These are phyloP conservation scores for Opeltia flavorubescens DNA, from an alignment of 495 filamentous ascomycete species.

Conservation along the genomic window DNA sequence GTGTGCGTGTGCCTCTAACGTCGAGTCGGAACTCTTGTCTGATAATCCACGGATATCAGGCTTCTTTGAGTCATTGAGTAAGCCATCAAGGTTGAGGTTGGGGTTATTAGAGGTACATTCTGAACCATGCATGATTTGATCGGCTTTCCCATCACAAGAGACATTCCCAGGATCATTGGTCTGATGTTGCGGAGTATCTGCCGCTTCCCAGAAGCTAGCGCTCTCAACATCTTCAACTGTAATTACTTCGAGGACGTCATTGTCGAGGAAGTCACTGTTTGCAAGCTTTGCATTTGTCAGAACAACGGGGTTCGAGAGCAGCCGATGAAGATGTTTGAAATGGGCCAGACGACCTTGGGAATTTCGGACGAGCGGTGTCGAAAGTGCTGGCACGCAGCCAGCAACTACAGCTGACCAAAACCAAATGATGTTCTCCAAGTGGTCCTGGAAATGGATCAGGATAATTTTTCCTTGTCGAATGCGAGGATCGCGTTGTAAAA, in stretches of 20 bases:
- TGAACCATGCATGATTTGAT: neutral
- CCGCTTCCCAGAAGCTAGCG: too few relatives aligned
- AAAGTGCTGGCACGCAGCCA: constrained; percentile 26
- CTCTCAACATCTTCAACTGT: neutral
- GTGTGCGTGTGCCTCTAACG: too few relatives aligned
- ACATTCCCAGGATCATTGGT: neutral
- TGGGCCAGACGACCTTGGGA: constrained; percentile 20
- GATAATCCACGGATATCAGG: too few relatives aligned
- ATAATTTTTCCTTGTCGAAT: constrained; percentile 3
- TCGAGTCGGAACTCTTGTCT: too few relatives aligned
- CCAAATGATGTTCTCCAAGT: constrained; percentile 27
- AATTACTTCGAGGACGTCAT: neutral
- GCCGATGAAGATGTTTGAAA: constrained; percentile 18
- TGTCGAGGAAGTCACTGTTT: constrained; percentile 1
- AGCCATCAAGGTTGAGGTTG: neutral
- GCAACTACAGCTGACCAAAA: constrained; percentile 31
- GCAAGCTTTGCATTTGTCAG: constrained; percentile 8
- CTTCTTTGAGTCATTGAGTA: neutral
- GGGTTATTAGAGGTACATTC: neutral
- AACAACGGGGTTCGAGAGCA: constrained; percentile 9
- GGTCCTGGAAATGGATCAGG: constrained; percentile 27
- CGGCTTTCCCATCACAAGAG: neutral
- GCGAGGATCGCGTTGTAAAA: neutral
- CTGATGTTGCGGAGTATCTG: neutral
- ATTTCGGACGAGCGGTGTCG: constrained; percentile 24